Conservation (phyloP, 805 yeast genomes). For the Sugiyamaella valdiviana region DNA sequence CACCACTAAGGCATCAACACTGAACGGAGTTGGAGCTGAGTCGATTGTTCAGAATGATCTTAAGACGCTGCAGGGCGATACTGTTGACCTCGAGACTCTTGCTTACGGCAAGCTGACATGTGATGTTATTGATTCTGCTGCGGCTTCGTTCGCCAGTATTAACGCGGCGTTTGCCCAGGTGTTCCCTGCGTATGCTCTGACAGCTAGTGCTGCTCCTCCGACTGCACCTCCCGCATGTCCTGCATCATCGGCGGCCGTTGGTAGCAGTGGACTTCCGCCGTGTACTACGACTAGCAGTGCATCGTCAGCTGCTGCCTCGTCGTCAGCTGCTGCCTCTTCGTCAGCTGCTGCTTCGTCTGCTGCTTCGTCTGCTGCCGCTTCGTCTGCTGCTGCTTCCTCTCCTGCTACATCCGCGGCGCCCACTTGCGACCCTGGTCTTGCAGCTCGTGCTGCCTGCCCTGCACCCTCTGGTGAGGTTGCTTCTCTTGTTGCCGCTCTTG, state of each 20-base stretch:
- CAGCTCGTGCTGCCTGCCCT: neutral
- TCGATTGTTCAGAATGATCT: constrained; percentile 23
- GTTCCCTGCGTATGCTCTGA: constrained; percentile 2
- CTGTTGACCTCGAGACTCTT: constrained; percentile 18
- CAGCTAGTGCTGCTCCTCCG: neutral
- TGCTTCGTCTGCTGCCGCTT: neutral
- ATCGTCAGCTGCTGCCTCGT: constrained; percentile 2
- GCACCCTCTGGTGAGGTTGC: neutral
- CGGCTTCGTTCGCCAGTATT: constrained; percentile 12
- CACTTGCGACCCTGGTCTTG: neutral
- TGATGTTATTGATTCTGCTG: constrained; percentile 10
- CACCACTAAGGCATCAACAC: constrained; percentile 21
- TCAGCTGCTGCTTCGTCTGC: no score
- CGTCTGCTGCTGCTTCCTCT: neutral
- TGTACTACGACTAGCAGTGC: neutral
- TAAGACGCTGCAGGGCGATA: constrained; percentile 16
- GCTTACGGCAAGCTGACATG: constrained; percentile 17
- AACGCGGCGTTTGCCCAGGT: constrained; percentile 10
- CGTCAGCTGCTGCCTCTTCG: neutral
- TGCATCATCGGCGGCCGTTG: neutral
- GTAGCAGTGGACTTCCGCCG: neutral
- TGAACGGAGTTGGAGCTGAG: constrained; percentile 20
- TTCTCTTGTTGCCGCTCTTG: constrained; percentile 9
- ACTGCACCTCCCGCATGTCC: constrained; percentile 3
- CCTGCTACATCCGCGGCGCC: constrained; percentile 2